phyloP scores from a whole-genome alignment of 2,329 filamentous ascomycete genomes.

The Metarhizium rileyi region DNA sequence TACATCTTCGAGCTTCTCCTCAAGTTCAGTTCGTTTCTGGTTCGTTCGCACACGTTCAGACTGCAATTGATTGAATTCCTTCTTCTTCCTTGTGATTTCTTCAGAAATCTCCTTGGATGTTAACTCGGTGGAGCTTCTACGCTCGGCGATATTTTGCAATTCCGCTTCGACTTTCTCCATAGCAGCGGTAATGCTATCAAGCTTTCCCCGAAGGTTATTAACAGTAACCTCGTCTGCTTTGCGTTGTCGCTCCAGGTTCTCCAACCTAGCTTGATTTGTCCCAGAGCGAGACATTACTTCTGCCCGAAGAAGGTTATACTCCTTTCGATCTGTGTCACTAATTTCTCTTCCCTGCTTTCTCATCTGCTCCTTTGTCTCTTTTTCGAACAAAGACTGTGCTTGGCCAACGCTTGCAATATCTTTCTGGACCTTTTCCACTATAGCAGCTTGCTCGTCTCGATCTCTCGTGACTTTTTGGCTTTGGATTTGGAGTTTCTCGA shows the following conservation, averaged over 20 bases:
- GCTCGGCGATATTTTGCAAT: conserved; percentile 56
- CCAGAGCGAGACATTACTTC: conserved; percentile 79
- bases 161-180: conserved; percentile 67
- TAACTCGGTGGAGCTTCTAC: conserved; percentile 52
- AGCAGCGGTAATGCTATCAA: conserved; percentile 67
- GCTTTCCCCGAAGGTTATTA: conserved; percentile 78
- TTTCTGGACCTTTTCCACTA: conserved; percentile 66
- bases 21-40: conserved; percentile 76
- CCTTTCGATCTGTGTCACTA: conserved; percentile 75
- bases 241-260: conserved; percentile 77
- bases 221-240: conserved; percentile 89
- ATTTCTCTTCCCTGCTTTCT: conserved; percentile 81
- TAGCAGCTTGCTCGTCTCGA: conserved; percentile 57
- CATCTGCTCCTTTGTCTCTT: conserved; percentile 74
- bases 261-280: conserved; percentile 69
- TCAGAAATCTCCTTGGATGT: conserved; percentile 57
- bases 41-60: conserved; percentile 75
- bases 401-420: conserved; percentile 80
- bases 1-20: conserved; percentile 82
- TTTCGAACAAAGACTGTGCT: conserved; percentile 79
- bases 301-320: conserved; percentile 76
- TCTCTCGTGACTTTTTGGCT: conserved; percentile 67
- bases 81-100: conserved; percentile 83
- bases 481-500: conserved; percentile 57
- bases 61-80: conserved; percentile 74